Evolutionary conservation across 2,329 filamentous ascomycete species (phyloP), one percentile per base, ranked within the genome.

Genomic region (Endothia cerciana): DNA sequence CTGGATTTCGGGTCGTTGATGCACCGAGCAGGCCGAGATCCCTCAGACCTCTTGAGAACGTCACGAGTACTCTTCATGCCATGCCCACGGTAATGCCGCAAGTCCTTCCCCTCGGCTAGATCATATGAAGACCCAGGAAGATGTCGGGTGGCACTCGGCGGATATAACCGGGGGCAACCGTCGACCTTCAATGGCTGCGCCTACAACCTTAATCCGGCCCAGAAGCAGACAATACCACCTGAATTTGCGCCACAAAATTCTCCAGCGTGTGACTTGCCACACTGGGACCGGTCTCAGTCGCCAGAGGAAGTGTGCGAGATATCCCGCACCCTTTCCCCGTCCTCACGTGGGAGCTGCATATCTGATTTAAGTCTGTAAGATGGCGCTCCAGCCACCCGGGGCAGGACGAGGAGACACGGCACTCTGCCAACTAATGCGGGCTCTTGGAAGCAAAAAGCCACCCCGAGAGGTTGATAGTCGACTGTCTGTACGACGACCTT

Each of bases 1-100:
- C 22, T 30, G 19, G 19, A 19, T 28, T 57, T 65, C 63, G 62
- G 65, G 65, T 47, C 13, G 65, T 65, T 65, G 60, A 62, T 67
- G 59, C 59, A 28, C 65, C 65, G 65, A 67, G 49, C n/a, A 17
- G 49, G 25, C 65, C 49, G 60, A 47, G 60, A 38, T 56, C 4
- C n/a, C 57, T 47, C 41, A 45, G 41, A 51, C 5, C 56, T 25
- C 25, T n/a, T 47, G 7, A 15, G 41, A 11, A 22, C 11, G 11
- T 45, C n/a, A 49, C 41, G 8, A 17, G 19, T 38, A 28, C 30
- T 13, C 47, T 43, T 28, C 11, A 11, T 30, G n/a, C 15, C 28
- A 51, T 51, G 2, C 15, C 47, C 47, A 30, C 28, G 25, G 47
- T 51, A 30, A 51, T 51, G n/a, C 22, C 22, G 47, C 22, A 28